Evolutionary conservation across 768 basidiomycete genomes (phyloP), one percentile per base, ranked within the genome.

Genomic region (Amanita rubescens): DNA sequence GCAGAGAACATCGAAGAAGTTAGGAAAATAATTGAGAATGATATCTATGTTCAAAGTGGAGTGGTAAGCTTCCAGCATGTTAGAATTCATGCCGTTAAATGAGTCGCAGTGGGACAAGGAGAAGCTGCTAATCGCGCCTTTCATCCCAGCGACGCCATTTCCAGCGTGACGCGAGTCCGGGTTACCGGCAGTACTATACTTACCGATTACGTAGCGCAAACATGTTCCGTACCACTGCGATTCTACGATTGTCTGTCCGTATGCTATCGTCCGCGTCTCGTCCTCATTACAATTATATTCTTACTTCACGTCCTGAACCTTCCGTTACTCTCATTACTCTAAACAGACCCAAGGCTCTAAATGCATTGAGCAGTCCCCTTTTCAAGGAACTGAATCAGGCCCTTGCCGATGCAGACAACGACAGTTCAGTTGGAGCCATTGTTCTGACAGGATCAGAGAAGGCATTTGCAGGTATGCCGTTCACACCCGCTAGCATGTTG

Each of bases 381-480:
- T 87, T 97, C 66, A 69, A 69, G 12, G 90, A 94, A 65, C 76
- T 98, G 42, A 91, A 94, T 63, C 72, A 78, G 24, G 92, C 92
- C 5, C 67, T 96, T 43, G 75, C 70, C 35, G 78, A 80, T 30
- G 81, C 84, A 2, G 90, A 94, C 55, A 69, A 65, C 14, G 93
- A 97, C 64, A 75, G 78, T 30, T 68, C 71, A 5, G 72, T 94
- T 33, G 83, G 90, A 42, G 91, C 92, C 5, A 80, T 97, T 62
- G 93, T 99, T 12, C 67, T 99, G 51, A 98, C 95, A 0, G 95
- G 95, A 2, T 90, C 87, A 24, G 90, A 90, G 57, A 87, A 77
- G 68, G 94, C 92, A 3, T 99, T 99, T 66, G 95, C 95, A 55
- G 93, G 93, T 87, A 61, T 55, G 85, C 20, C 70, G 14, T 43